phyloP scores from a whole-genome alignment of 345 rosid genomes.

The Eucalyptus urophylla region DNA sequence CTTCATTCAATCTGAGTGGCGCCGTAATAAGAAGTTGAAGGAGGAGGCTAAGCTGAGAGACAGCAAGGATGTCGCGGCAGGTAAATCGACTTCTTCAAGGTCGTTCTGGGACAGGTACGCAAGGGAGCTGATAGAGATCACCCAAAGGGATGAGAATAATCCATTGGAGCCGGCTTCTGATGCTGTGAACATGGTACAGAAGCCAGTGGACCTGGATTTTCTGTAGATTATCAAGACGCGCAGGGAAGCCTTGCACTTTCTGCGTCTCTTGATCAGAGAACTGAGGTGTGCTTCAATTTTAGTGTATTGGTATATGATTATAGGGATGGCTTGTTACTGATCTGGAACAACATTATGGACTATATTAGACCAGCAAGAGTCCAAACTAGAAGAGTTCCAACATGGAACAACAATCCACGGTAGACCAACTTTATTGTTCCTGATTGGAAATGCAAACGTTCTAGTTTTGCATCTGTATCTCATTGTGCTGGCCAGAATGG shows the following conservation, averaged over 20 bases:
- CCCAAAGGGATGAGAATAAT: slow-evolving; percentile 5
- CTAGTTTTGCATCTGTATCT: background rate
- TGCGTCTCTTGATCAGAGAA: background rate
- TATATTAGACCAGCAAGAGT: background rate
- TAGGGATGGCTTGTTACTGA: background rate
- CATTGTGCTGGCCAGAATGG: background rate
- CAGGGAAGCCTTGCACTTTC: background rate
- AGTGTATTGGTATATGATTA: background rate
- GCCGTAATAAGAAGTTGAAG: slow-evolving; percentile 1
- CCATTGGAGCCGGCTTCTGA: background rate
- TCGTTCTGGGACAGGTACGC: background rate
- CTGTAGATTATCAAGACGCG: background rate
- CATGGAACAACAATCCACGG: background rate
- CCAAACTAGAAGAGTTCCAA: background rate
- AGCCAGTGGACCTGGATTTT: slow-evolving; percentile 20
- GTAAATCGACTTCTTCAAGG: background rate
- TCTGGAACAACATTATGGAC: background rate
- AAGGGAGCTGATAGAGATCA: background rate
- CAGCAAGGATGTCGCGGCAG: background rate
- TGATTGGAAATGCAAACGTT: too few species aligned
- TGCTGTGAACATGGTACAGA: slow-evolving; percentile 2
- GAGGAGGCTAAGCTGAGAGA: background rate
- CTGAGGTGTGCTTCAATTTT: background rate
- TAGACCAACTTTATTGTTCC: too few species aligned
- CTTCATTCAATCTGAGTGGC: slow-evolving; percentile 14